Evolutionary conservation across 2,329 filamentous ascomycete genomes (phyloP).

Genomic region (Tolypocladium cylindrosporum): DNA sequence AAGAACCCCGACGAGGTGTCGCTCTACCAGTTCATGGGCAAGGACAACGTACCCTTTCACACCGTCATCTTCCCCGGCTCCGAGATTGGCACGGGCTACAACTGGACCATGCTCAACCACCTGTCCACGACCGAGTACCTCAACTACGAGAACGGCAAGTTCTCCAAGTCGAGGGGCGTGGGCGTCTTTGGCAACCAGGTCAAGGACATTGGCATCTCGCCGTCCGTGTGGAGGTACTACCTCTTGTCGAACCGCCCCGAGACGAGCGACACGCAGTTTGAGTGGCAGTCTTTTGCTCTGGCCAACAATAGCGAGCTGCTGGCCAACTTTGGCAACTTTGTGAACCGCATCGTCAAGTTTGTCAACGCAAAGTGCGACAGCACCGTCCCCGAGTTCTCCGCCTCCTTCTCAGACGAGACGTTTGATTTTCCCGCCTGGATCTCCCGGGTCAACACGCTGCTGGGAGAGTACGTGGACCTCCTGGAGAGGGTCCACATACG

Average conservation of each 20-base stretch:
- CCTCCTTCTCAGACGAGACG: slow-evolving; percentile 49
- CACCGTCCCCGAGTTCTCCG: slow-evolving; percentile 52
- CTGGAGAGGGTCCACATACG: slow-evolving; percentile 65
- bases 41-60: slow-evolving; percentile 56
- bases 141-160: slow-evolving; percentile 84
- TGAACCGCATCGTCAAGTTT: slow-evolving; percentile 66
- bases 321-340: slow-evolving; percentile 65
- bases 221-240: slow-evolving; percentile 92
- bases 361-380: slow-evolving; percentile 66
- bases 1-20: slow-evolving; percentile 77
- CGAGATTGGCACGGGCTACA: slow-evolving; percentile 72
- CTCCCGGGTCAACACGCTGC: slow-evolving; percentile 39
- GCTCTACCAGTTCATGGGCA: slow-evolving; percentile 93
- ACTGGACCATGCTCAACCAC: slow-evolving; percentile 84
- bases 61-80: slow-evolving; percentile 85
- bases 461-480: slow-evolving; percentile 57
- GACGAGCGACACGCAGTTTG: slow-evolving; percentile 78
- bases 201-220: slow-evolving; percentile 71
- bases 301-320: slow-evolving; percentile 85
- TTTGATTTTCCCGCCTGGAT: slow-evolving; percentile 14
- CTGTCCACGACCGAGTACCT: slow-evolving; percentile 81
- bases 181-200: slow-evolving; percentile 90
- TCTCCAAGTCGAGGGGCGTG: slow-evolving; percentile 81
- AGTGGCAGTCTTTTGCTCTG: slow-evolving; percentile 75
- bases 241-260: slow-evolving; percentile 79